Conservation (phyloP, 1,284 basidiomycete species). For the Earliella scabrosa region DNA sequence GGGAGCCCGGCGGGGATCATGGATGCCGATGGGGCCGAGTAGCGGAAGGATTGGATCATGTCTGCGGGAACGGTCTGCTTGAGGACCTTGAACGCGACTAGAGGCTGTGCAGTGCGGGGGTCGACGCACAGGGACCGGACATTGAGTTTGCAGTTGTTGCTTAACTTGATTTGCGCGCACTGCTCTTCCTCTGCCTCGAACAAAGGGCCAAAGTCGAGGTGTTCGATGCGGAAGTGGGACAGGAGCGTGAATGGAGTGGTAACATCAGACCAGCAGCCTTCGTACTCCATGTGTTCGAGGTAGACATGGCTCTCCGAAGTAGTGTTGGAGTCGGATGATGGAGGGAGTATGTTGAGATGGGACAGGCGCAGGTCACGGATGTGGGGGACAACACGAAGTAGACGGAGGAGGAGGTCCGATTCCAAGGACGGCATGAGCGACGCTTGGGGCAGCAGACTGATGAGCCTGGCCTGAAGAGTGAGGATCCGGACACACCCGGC, state of each 20-base stretch:
- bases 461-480: conserved; percentile 10
- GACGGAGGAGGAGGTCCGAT: background rate
- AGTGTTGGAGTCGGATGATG: background rate
- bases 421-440: conserved; percentile 6
- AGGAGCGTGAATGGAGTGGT: conserved; percentile 1
- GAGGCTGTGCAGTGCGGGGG: background rate
- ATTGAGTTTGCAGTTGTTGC: background rate
- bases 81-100: background rate
- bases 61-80: background rate
- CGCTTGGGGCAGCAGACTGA: background rate
- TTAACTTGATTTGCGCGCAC: background rate
- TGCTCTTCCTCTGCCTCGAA: background rate
- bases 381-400: conserved; percentile 1
- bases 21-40: background rate
- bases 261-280: background rate
- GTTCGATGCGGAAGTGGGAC: conserved; percentile 1
- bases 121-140: conserved; percentile 1
- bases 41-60: conserved; percentile 9
- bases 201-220: conserved; percentile 6
- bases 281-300: conserved; percentile 12
- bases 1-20: background rate
- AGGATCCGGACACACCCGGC: conserved; percentile 3
- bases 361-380: background rate
- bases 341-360: background rate
- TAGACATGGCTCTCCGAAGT: background rate